Percentiles rank a stretch among this genome's conserved stretches.
These are phyloP conservation scores for Dioscorea dumetorum DNA, from an alignment of 106 monocot species.

Conservation along the genomic window DNA sequence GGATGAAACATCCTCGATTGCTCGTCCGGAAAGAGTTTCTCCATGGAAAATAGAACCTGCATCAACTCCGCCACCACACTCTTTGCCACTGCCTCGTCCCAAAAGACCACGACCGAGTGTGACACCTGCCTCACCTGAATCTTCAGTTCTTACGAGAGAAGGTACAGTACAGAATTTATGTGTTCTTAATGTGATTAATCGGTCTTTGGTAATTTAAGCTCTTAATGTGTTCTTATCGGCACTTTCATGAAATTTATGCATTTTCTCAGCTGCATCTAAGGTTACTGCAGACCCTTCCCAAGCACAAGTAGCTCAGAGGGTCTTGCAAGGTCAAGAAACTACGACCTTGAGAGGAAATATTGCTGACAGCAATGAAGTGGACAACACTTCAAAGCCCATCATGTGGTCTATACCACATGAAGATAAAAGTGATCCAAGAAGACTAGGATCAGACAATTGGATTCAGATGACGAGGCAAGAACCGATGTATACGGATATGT, in stretches of 20 bases:
- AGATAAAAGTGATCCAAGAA: constrained; percentile 16
- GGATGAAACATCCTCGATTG: constrained; percentile 52
- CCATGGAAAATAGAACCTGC: constrained; percentile 63
- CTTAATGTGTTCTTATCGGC: not conserved
- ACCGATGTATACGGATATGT: constrained; percentile 13
- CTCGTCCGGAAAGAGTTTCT: constrained; percentile 57
- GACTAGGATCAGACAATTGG: constrained; percentile 20
- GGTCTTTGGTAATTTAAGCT: too few species aligned
- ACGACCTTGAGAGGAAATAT: constrained; percentile 29
- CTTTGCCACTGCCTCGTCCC: constrained; percentile 25
- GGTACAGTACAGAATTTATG: constrained; percentile 11
- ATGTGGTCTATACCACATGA: constrained; percentile 20
- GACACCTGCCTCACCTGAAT: constrained; percentile 26
- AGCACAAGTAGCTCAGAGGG: constrained; percentile 23
- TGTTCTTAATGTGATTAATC: not conserved
- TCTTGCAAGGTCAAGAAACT: constrained; percentile 58
- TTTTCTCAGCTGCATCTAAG: constrained; percentile 29
- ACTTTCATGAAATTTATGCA: not conserved
- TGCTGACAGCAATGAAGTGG: constrained; percentile 21
- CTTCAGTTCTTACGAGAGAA: constrained; percentile 44
- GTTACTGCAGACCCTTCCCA: constrained; percentile 24
- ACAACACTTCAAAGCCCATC: constrained; percentile 18
- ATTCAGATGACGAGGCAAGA: constrained; percentile 20
- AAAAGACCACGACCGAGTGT: constrained; percentile 34
- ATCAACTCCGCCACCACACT: constrained; percentile 21